Conservation (phyloP, 225 moss, liverwort and hornwort species). For the Sphagnum contortum region DNA sequence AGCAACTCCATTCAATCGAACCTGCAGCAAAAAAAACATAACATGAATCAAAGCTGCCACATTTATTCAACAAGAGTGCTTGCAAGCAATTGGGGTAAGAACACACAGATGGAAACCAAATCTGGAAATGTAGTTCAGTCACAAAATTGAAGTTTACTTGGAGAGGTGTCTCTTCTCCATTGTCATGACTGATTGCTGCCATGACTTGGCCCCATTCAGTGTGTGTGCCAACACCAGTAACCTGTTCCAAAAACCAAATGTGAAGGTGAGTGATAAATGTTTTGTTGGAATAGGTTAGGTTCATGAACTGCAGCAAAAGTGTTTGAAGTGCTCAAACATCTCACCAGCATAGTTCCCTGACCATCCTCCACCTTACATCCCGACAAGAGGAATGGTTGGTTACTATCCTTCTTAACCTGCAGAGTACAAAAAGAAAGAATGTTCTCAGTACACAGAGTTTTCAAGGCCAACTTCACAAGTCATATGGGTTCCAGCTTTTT, state of each 20-base stretch:
- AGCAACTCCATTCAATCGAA: conserved; percentile 73
- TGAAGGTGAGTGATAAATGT: too few relatives aligned
- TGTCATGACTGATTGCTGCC: conserved; percentile 62
- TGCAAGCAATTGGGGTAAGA: too few relatives aligned
- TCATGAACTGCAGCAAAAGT: too few relatives aligned
- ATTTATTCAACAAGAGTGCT: too few relatives aligned
- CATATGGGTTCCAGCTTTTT: too few relatives aligned
- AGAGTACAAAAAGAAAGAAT: neutral
- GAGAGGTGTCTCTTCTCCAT: conserved; percentile 72
- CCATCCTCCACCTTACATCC: conserved; percentile 84
- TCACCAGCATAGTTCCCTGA: conserved; percentile 72
- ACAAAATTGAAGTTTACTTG: conserved; percentile 16
- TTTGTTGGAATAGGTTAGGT: too few relatives aligned
- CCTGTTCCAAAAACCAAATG: conserved; percentile 9
- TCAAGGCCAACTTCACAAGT: too few relatives aligned
- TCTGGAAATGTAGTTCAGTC: too few relatives aligned
- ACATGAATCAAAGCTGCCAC: too few relatives aligned
- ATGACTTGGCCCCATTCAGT: conserved; percentile 79
- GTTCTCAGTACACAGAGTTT: too few relatives aligned
- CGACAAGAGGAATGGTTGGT: conserved; percentile 60
- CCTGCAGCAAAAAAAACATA: conserved; percentile 15
- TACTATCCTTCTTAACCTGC: conserved; percentile 58
- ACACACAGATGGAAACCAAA: too few relatives aligned
- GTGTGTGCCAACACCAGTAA: conserved; percentile 60
- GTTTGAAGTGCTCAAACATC: too few relatives aligned